Evolutionary conservation across 441 rosid genomes (phyloP).

Genomic region (Erodium texanum): DNA sequence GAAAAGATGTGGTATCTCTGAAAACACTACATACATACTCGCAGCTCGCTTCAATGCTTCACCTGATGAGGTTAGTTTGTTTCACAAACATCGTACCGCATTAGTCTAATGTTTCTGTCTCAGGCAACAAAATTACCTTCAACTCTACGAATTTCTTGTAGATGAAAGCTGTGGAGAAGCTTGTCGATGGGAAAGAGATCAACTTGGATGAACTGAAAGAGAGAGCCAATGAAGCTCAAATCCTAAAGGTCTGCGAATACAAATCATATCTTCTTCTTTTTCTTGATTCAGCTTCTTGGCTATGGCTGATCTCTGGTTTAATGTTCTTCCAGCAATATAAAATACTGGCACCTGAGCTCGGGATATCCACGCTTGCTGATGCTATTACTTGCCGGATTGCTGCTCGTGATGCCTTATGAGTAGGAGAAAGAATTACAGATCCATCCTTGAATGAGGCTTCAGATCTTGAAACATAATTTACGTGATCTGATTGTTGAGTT

Average conservation of each 20-base stretch:
- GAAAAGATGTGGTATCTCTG: constrained; percentile 80
- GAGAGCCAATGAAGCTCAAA: constrained; percentile 59
- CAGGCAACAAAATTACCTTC: not conserved
- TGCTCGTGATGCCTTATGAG: constrained; percentile 67
- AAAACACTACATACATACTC: constrained; percentile 53
- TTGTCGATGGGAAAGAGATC: constrained; percentile 59
- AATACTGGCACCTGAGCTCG: constrained; percentile 51
- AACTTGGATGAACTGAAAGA: constrained; percentile 56
- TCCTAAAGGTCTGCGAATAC: constrained; percentile 47
- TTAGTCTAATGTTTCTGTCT: not conserved
- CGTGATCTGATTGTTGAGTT: not conserved
- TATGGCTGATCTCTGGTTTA: constrained; percentile 1
- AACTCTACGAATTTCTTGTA: constrained; percentile 16
- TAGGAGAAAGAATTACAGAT: no score
- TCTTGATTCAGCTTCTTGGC: not conserved
- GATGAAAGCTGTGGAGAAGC: constrained; percentile 56
- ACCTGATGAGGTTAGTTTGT: constrained; percentile 43
- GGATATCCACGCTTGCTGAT: constrained; percentile 60
- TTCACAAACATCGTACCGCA: not conserved
- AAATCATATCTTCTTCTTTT: not conserved
- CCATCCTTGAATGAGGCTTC: no score
- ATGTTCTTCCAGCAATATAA: constrained; percentile 62
- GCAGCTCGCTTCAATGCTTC: constrained; percentile 75
- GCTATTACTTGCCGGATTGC: constrained; percentile 80
- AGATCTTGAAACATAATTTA: no score